Evolutionary conservation across 164 flowering plant genomes (phyloP), one percentile per base, ranked within the genome.

Genomic region (Chimonanthus praecox): DNA sequence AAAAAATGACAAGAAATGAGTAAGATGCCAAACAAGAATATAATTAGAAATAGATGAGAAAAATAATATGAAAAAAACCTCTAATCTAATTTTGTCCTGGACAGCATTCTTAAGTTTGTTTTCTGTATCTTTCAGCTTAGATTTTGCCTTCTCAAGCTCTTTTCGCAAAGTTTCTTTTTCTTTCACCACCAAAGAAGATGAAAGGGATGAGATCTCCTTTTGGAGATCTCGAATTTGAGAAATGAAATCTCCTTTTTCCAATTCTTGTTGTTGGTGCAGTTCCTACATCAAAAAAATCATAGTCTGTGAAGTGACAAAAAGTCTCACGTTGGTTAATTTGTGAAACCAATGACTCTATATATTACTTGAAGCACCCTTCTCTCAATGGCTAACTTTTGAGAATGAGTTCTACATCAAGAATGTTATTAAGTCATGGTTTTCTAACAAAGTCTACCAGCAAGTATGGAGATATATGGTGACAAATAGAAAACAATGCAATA

Each of bases 41-140:
- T 20, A 6, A 58, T 13, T 20, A 7, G 3, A 44, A 2, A 58
- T 43, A 43, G 16, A 44, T 67, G 50, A 7, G 68, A 43, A n/a
- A 47, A 61, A 15, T 47, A 11, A 18, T 58, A 6, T 33, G 33
- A 33, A 64, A 4, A 54, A 77, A 49, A 93, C 99, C 99, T 92
- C 98, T 54, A 95, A 88, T 81, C 88, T 95, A 72, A 92, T 90
- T 78, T 90, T 92, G 77, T 95, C 98, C 74, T 95, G 98, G 69
- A 95, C 79, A 49, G 80, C 80, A 82, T 84, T 95, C 85, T 84
- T 92, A 21, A 95, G 92, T 83, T 91, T 95, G 75, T 65, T 84
- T 71, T 92, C 99, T 5, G 91, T 85, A 62, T 95, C 98, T 78
- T 88, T 92, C 77, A 93, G 78, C 82, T 89, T 92, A 21, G 72